A percentile compares a stretch with the other conserved stretches of the same genome.
Evolutionary conservation across 768 basidiomycete species (phyloP).

Genomic region (Candolleomyces efflorescens): DNA sequence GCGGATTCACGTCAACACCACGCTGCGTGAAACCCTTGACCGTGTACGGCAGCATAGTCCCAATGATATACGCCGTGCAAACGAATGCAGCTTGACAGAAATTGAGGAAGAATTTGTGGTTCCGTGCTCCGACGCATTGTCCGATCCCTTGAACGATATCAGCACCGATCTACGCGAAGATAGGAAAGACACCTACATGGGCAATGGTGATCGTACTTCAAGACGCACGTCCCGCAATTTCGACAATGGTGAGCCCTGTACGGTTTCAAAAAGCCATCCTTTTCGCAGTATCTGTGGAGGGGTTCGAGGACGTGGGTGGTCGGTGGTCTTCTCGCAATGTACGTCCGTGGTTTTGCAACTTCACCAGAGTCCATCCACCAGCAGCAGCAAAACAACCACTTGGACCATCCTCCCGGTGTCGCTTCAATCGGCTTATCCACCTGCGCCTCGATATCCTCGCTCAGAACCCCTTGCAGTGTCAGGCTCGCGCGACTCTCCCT

Average conservation of each 20-base stretch:
- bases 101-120: constrained; percentile 91
- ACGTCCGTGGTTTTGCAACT: constrained; percentile 9
- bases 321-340: constrained; percentile 30
- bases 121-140: constrained; percentile 89
- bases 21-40: constrained; percentile 26
- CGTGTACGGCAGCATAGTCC: constrained; percentile 53
- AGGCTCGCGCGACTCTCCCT: constrained; percentile 5
- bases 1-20: constrained; percentile 46
- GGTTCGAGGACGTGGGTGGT: constrained; percentile 47
- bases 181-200: constrained; percentile 53
- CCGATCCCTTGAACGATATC: constrained; percentile 69
- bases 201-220: constrained; percentile 88
- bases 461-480: neutral
- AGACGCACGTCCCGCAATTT: constrained; percentile 79
- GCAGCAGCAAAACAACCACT: constrained; percentile 5
- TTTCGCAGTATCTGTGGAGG: constrained; percentile 61
- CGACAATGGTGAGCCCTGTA: constrained; percentile 78
- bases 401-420: neutral
- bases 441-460: neutral
- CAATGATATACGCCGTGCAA: constrained; percentile 61
- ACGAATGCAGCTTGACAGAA: constrained; percentile 63
- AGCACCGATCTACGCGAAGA: neutral
- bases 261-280: constrained; percentile 68
- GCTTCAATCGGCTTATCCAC: neutral
- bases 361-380: neutral